These are phyloP conservation scores for Populus pruinosa DNA, from an alignment of 345 rosid species.

Conservation along the genomic window DNA sequence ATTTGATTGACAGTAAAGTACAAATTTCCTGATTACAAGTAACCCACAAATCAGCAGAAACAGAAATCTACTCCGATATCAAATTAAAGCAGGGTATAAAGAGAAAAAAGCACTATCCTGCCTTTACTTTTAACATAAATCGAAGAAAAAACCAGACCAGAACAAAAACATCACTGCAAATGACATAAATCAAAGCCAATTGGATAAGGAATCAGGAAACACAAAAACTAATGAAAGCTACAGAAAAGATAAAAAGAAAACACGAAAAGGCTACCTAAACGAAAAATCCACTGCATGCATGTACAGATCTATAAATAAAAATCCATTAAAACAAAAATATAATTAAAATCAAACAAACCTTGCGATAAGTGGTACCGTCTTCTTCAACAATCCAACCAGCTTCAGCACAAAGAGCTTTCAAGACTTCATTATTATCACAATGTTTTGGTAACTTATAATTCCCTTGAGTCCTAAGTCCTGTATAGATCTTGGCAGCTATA, in stretches of 20 bases:
- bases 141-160: not conserved
- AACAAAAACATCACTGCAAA: not conserved
- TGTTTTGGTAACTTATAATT: constrained; percentile 31
- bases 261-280: not conserved
- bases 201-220: not conserved
- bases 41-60: not conserved
- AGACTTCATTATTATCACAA: constrained; percentile 35
- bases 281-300: not conserved
- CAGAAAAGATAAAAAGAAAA: not conserved
- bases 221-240: not conserved
- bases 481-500: constrained; percentile 32
- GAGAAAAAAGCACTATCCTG: not conserved
- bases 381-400: constrained; percentile 39
- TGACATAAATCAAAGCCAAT: not conserved
- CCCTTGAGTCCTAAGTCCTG: constrained; percentile 34
- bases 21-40: too few relatives aligned
- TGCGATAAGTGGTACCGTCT: constrained; percentile 35
- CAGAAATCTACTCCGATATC: not conserved
- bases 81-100: not conserved
- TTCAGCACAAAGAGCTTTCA: constrained; percentile 35
- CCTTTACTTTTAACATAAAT: not conserved
- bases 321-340: not conserved
- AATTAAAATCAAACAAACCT: constrained; percentile 10
- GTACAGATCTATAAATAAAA: constrained; percentile 13
- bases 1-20: not conserved